These are phyloP conservation scores for Xerocomus brunneocitrinus DNA, from an alignment of 768 basidiomycete species.

Conservation along the genomic window DNA sequence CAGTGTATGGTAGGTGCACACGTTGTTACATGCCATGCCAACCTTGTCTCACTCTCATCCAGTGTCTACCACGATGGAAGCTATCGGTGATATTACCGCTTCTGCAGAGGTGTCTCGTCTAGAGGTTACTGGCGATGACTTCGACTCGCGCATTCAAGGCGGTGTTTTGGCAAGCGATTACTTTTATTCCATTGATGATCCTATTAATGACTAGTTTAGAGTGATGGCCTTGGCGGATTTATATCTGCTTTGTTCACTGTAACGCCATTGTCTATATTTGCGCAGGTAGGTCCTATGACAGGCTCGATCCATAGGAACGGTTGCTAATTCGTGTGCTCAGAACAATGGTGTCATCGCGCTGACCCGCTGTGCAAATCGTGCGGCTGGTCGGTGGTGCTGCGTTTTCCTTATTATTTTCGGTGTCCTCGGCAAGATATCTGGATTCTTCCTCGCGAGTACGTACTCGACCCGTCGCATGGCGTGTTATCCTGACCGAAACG, in stretches of 20 bases:
- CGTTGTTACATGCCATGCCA: not conserved
- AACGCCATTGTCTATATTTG: slow-evolving; percentile 74
- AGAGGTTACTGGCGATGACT: slow-evolving; percentile 67
- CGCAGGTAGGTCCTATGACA: slow-evolving; percentile 38
- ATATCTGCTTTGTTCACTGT: slow-evolving; percentile 78
- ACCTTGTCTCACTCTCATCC: slow-evolving; percentile 4
- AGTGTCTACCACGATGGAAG: slow-evolving; percentile 78
- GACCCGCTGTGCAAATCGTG: slow-evolving; percentile 78
- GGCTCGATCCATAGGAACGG: not conserved
- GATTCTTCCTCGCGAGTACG: slow-evolving; percentile 73
- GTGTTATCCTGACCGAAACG: not conserved
- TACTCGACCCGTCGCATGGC: not conserved
- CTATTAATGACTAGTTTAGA: slow-evolving; percentile 29
- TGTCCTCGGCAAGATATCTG: slow-evolving; percentile 75
- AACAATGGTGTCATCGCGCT: slow-evolving; percentile 83
- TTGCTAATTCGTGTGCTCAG: slow-evolving; percentile 25
- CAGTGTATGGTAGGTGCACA: slow-evolving; percentile 45
- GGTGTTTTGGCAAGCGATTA: slow-evolving; percentile 55
- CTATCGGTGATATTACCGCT: slow-evolving; percentile 81
- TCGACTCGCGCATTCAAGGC: slow-evolving; percentile 80
- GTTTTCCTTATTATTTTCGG: slow-evolving; percentile 77
- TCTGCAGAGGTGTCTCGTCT: slow-evolving; percentile 77
- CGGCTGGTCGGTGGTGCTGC: slow-evolving; percentile 78
- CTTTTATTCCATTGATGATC: not conserved
- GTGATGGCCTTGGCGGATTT: slow-evolving; percentile 79